These are phyloP conservation scores for Pichia insulana DNA, from an alignment of 805 yeast species.

Conservation along the genomic window DNA sequence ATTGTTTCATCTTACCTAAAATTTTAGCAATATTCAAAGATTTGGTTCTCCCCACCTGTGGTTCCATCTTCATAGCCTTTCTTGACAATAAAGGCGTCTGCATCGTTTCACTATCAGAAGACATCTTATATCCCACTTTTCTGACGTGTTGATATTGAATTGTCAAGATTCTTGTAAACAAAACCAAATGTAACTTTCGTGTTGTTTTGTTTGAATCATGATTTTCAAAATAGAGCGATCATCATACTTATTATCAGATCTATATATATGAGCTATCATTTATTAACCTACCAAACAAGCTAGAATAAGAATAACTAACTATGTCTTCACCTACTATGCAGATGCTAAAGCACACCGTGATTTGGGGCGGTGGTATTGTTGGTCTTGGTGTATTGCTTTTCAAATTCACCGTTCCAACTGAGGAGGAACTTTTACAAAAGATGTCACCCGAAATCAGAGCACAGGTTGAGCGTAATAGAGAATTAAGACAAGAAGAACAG, in stretches of 20 bases:
- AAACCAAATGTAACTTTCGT: too few species aligned
- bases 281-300: too few species aligned
- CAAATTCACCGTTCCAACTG: slow-evolving; percentile 77
- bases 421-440: slow-evolving; percentile 62
- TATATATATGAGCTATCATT: neutral
- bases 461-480: slow-evolving; percentile 59
- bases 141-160: too few species aligned
- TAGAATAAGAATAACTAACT: neutral
- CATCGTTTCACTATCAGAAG: neutral
- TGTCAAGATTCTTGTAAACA: too few species aligned
- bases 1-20: slow-evolving; percentile 2
- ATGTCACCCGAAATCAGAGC: slow-evolving; percentile 79
- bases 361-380: slow-evolving; percentile 55
- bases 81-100: neutral
- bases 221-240: too few species aligned
- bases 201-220: too few species aligned
- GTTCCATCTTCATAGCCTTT: neutral
- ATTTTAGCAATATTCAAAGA: slow-evolving; percentile 5
- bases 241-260: neutral
- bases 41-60: neutral
- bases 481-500: slow-evolving; percentile 59
- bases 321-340: slow-evolving; percentile 10
- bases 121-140: neutral
- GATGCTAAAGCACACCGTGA: slow-evolving; percentile 23
- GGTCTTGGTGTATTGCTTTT: slow-evolving; percentile 64